Evolutionary conservation across 2,329 filamentous ascomycete genomes (phyloP), one percentile per base, ranked within the genome.

Genomic region (Neonectria neomacrospora): DNA sequence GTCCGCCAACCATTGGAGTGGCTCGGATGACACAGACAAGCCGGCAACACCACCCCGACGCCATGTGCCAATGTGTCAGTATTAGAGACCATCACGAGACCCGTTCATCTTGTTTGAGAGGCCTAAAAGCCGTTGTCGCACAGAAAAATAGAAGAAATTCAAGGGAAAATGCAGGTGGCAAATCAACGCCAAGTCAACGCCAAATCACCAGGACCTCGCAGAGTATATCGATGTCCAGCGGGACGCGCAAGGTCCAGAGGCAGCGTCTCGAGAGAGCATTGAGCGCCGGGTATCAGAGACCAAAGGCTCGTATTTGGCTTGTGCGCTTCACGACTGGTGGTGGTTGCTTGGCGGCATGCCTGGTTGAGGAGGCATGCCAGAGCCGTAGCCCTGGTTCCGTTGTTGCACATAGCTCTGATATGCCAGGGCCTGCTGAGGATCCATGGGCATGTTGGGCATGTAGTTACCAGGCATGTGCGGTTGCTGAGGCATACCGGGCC

Each of bases 401-500:
- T 91, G 89, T 76, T 91, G 90, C 73, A 96, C 89, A 76, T 96
- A 96, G 78, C 89, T 92, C 76, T 93, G 91, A 77, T 97, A 97
- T 34, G 91, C 90, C 74, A 93, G 84, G 65, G 93, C 91, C 79
- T 94, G 90, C 75, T 93, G 90, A 71, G 91, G 88, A 73, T 92
- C 92, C 77, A 88, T 87, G 42, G 89, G 86, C 74, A 93, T 89
- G 67, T 85, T 83, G 44, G 85, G 81, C 84, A 82, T 87, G 79
- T 86, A 92, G 80, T 81, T 82, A 62, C 83, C 84, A 44, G 88
- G 87, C 87, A 92, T 90, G 66, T 87, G 86, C 44, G 82, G 79
- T 73, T 83, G 83, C 73, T 83, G 86, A 48, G 90, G 88, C 80
- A 94, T 91, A 71, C 88, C 89, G 58, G 90, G 87, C 65, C 85